Evolutionary conservation across 2,329 filamentous ascomycete genomes (phyloP).

Genomic region (Penicillium sp.): DNA sequence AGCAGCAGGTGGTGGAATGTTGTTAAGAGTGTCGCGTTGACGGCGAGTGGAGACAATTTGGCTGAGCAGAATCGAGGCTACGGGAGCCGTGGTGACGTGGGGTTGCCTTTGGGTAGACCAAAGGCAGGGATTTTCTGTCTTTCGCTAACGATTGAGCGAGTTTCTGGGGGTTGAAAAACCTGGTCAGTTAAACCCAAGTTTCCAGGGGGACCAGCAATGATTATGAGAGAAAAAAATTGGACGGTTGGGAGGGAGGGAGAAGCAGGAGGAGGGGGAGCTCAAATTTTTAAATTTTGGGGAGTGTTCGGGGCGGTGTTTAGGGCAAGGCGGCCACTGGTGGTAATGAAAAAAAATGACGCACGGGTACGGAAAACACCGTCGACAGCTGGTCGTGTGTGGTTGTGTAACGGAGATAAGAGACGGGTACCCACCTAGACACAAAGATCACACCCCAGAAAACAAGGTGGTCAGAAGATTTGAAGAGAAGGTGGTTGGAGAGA

Average conservation of each 20-base stretch:
- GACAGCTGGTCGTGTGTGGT: background rate
- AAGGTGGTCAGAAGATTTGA: conserved; percentile 10
- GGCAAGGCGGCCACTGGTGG: conserved; percentile 26
- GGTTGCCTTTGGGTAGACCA: conserved; percentile 49
- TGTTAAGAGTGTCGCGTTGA: conserved; percentile 55
- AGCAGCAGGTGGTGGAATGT: conserved; percentile 52
- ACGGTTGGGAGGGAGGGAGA: conserved; percentile 21
- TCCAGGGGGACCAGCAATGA: background rate
- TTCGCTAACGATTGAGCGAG: conserved; percentile 15
- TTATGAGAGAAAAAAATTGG: conserved; percentile 31
- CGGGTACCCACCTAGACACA: conserved; percentile 10
- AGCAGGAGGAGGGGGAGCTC: conserved; percentile 11
- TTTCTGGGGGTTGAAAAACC: background rate
- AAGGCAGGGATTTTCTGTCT: conserved; percentile 39
- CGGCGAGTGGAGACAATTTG: conserved; percentile 54
- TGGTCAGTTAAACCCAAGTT: conserved; percentile 16
- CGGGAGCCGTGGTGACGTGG: conserved; percentile 47
- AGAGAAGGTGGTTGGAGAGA: conserved; percentile 7
- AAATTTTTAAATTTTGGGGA: conserved; percentile 28
- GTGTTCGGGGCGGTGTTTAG: conserved; percentile 28
- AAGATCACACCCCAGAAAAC: conserved; percentile 16
- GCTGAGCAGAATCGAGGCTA: conserved; percentile 41
- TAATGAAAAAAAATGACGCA: conserved; percentile 31
- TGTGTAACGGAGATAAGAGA: conserved; percentile 11
- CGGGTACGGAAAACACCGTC: conserved; percentile 6